Evolutionary conservation across 2,329 filamentous ascomycete genomes (phyloP), one percentile per base, ranked within the genome.

Genomic region (Sporothrix globosa): DNA sequence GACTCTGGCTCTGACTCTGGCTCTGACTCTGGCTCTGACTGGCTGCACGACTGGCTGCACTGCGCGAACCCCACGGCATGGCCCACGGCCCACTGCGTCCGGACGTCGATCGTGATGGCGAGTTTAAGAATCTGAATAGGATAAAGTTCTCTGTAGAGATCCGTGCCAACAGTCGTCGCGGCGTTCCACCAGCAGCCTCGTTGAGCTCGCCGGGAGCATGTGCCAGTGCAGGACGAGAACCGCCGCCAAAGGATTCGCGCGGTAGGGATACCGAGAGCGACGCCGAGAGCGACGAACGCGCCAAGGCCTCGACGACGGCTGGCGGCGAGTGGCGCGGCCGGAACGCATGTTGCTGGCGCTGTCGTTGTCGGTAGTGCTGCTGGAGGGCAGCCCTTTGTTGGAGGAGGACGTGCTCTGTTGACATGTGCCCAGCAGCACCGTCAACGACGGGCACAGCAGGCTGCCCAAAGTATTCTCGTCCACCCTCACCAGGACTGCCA

Each of bases 101-200:
- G 2, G 63, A 66, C 21, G 63, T 17, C 27, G 63, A 52, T 11
- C 63, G 63, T 5, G 46, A 66, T 10, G 63, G 63, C n/a, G 63
- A 13, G n/a, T 66, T 52, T 1, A 66, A 14, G 4, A 66, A 66
- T 1, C 63, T 46, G 27, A 52, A 66, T 9, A 66, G 11, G 19
- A 66, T 66, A 39, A 66, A 66, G 17, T 52, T 66, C 24, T 66
- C 63, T 11, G 21, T 39, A 2, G 63, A 66, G 19, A 66, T 27
- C 2, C 46, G 63, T 3, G 46, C 63, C 14, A 53, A 10, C 19
- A 39, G 27, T 7, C 63, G 46, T 19, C 30, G 63, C 13, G 63
- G 44, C 21, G 65, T 50, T 7, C 48, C 34, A 17, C 65, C 65
- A 4, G 46, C 21, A 14, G 13, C 19, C 63, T 66, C 63, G 17